Percentiles rank a stretch among this genome's conserved stretches.
These are phyloP conservation scores for Ganoderma sinense DNA, from an alignment of 1,284 basidiomycete genomes.

Conservation along the genomic window DNA sequence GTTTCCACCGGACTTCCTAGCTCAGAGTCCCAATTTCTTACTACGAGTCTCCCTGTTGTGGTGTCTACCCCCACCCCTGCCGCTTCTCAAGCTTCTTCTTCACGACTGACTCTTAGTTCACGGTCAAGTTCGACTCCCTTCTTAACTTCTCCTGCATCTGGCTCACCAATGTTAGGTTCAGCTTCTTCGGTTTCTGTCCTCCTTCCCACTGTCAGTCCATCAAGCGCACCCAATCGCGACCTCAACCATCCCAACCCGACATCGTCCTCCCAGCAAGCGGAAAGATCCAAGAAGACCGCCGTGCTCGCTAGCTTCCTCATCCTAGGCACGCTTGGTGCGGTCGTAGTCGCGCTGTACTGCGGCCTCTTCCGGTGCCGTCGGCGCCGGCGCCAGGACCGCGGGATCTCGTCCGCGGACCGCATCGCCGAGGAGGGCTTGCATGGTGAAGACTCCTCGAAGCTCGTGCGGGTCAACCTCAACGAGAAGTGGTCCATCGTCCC, in stretches of 20 bases:
- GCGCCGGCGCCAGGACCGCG: slow-evolving; percentile 13
- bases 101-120: not conserved
- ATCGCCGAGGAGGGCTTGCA: slow-evolving; percentile 26
- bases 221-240: slow-evolving; percentile 12
- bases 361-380: slow-evolving; percentile 29
- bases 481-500: slow-evolving; percentile 32
- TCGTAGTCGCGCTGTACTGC: slow-evolving; percentile 36
- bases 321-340: slow-evolving; percentile 32
- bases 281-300: slow-evolving; percentile 34
- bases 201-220: slow-evolving; percentile 3
- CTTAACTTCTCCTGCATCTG: not conserved
- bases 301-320: slow-evolving; percentile 38
- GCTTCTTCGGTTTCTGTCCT: not conserved
- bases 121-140: not conserved
- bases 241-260: slow-evolving; percentile 27
- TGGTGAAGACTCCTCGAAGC: slow-evolving; percentile 10
- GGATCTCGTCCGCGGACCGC: slow-evolving; percentile 15
- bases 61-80: not conserved
- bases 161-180: not conserved
- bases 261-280: slow-evolving; percentile 25
- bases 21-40: not conserved
- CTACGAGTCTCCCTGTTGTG: not conserved
- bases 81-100: not conserved
- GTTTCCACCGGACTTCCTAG: not conserved
- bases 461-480: not conserved